A percentile compares a stretch with the other conserved stretches of the same genome.
These are phyloP conservation scores for Magnolia sinica DNA, from an alignment of 164 flowering plant species.

Conservation along the genomic window DNA sequence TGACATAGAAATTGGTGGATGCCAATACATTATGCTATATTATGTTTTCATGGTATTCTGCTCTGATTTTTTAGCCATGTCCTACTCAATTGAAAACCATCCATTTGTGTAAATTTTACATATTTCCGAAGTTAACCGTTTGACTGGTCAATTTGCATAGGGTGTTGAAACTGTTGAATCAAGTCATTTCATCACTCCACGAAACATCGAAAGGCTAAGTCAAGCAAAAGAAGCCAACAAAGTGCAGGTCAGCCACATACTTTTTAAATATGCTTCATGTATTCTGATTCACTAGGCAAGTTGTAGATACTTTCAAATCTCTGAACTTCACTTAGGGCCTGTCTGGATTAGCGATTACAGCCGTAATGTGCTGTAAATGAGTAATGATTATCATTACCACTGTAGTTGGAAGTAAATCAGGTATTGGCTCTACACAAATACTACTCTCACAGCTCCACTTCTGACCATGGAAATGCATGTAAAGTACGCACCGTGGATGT, in stretches of 20 bases:
- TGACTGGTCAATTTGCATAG: constrained; percentile 29
- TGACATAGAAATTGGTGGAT: not conserved
- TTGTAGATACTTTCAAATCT: not conserved
- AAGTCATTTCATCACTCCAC: constrained; percentile 67
- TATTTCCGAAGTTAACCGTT: not conserved
- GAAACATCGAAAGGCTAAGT: constrained; percentile 76
- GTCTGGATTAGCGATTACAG: too few relatives aligned
- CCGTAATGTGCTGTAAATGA: not conserved
- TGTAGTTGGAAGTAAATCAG: too few relatives aligned
- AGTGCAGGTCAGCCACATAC: constrained; percentile 61
- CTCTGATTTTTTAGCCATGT: not conserved
- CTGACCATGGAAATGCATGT: too few relatives aligned
- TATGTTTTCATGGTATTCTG: too few relatives aligned
- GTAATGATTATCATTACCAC: too few relatives aligned
- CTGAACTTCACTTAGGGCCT: not conserved
- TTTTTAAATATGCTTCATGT: not conserved
- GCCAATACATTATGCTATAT: not conserved
- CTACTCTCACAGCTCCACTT: too few relatives aligned
- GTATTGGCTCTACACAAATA: too few relatives aligned
- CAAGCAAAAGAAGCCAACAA: constrained; percentile 86
- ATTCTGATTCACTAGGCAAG: not conserved
- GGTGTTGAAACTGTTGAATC: constrained; percentile 78
- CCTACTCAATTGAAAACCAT: not conserved
- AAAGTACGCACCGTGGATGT: too few relatives aligned
- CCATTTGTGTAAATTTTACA: not conserved